Conservation (phyloP, 2,329 filamentous ascomycete genomes). For the Conoideocrella luteorostrata region DNA sequence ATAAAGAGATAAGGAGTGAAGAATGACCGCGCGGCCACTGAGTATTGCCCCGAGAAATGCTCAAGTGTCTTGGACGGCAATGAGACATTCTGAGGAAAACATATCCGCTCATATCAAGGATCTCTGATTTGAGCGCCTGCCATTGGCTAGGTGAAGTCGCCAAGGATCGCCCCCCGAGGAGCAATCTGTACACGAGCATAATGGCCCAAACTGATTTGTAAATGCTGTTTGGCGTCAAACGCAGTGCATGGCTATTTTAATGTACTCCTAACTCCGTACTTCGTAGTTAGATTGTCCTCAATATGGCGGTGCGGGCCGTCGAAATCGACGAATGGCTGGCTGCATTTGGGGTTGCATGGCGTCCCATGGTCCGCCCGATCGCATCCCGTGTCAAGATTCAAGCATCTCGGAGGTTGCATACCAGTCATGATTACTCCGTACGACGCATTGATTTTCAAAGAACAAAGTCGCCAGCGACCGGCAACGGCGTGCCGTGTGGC, state of each 20-base stretch:
- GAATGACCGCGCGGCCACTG: background rate
- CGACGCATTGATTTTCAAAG: background rate
- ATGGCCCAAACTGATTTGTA: background rate
- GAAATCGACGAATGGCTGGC: no score
- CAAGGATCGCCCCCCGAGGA: background rate
- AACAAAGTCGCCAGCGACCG: background rate
- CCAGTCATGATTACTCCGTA: no score
- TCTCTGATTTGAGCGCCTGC: background rate
- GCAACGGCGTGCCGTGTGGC: constrained; percentile 1
- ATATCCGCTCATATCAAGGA: background rate
- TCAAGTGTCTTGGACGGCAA: background rate
- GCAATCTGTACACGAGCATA: background rate
- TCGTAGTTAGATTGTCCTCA: no score
- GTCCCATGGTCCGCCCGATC: no score
- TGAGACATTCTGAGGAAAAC: background rate
- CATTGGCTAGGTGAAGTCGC: background rate
- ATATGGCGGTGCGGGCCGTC: no score
- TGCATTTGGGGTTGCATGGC: no score
- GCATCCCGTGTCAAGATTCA: no score
- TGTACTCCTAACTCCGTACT: no score
- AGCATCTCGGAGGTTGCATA: no score
- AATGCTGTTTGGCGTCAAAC: no score
- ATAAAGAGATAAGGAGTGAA: background rate
- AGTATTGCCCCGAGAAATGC: background rate
- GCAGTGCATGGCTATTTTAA: no score